Evolutionary conservation across 257 asterid species (phyloP).

Genomic region (Henckelia pumila): DNA sequence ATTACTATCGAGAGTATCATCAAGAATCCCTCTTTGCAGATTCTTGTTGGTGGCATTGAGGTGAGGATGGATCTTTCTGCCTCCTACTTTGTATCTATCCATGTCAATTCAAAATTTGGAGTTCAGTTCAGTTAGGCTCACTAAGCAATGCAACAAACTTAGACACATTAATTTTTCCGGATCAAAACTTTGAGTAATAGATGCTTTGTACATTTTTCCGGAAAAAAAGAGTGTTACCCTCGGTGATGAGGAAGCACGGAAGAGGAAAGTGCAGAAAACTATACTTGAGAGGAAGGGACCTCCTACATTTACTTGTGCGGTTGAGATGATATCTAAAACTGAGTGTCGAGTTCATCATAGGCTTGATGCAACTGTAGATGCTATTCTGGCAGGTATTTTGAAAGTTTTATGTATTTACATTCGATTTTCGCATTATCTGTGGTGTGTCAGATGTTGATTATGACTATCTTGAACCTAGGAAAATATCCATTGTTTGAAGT

Average conservation of each 20-base stretch:
- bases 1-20: slow-evolving; percentile 83
- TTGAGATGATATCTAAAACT: slow-evolving; percentile 86
- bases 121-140: not conserved
- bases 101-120: not conserved
- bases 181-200: slow-evolving; percentile 13
- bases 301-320: slow-evolving; percentile 86
- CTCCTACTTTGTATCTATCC: slow-evolving; percentile 5
- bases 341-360: slow-evolving; percentile 93
- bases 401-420: not conserved
- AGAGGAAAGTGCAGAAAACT: slow-evolving; percentile 97
- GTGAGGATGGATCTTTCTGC: slow-evolving; percentile 33
- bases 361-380: slow-evolving; percentile 88
- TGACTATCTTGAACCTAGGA: slow-evolving; percentile 41
- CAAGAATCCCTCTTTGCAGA: slow-evolving; percentile 87
- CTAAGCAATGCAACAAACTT: not conserved
- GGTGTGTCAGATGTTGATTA: slow-evolving; percentile 25
- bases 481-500: slow-evolving; percentile 80
- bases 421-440: not conserved
- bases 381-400: slow-evolving; percentile 71
- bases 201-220: slow-evolving; percentile 17
- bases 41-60: slow-evolving; percentile 98
- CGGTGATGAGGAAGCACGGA: slow-evolving; percentile 98
- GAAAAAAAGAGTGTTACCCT: slow-evolving; percentile 84
- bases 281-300: slow-evolving; percentile 99
- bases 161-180: not conserved